A percentile compares a stretch with the other conserved stretches of the same genome.
Conservation (phyloP, 768 basidiomycete species). For the Artomyces pyxidatus region DNA sequence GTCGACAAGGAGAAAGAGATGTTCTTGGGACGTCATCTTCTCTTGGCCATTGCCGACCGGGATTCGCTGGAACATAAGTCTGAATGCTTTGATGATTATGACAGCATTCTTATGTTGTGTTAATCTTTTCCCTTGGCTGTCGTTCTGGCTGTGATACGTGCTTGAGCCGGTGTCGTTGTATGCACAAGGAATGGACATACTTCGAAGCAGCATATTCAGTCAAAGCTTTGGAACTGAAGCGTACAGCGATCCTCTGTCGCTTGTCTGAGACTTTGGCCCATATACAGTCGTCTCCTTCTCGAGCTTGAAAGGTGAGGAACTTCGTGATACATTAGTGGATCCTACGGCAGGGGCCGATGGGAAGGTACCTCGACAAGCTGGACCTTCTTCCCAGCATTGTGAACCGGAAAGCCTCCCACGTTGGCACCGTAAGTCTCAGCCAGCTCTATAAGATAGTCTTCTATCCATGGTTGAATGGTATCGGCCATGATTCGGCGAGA, state of each 20-base stretch:
- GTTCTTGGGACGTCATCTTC: conserved; percentile 32
- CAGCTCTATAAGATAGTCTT: conserved; percentile 38
- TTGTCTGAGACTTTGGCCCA: conserved; percentile 66
- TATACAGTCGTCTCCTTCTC: conserved; percentile 32
- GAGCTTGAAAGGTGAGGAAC: conserved; percentile 46
- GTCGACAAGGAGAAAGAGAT: conserved; percentile 49
- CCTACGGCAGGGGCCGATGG: not conserved
- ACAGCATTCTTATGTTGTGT: conserved; percentile 40
- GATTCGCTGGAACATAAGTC: conserved; percentile 42
- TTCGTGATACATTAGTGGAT: conserved; percentile 19
- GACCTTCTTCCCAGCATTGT: conserved; percentile 38
- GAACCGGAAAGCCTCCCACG: conserved; percentile 26
- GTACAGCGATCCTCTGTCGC: conserved; percentile 38
- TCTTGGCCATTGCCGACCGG: conserved; percentile 31
- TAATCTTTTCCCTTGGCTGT: conserved; percentile 26
- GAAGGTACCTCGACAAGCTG: conserved; percentile 49
- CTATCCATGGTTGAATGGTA: conserved; percentile 47
- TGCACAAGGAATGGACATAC: too few species aligned
- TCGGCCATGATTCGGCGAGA: conserved; percentile 35
- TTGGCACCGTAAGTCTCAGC: conserved; percentile 47
- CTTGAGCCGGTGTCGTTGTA: too few species aligned
- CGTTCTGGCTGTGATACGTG: conserved; percentile 11
- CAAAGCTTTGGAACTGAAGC: conserved; percentile 47
- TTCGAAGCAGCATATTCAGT: conserved; percentile 34
- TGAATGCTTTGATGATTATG: conserved; percentile 41